These are phyloP conservation scores for Nicotiana undulata DNA, from an alignment of 257 asterid species.

Conservation along the genomic window DNA sequence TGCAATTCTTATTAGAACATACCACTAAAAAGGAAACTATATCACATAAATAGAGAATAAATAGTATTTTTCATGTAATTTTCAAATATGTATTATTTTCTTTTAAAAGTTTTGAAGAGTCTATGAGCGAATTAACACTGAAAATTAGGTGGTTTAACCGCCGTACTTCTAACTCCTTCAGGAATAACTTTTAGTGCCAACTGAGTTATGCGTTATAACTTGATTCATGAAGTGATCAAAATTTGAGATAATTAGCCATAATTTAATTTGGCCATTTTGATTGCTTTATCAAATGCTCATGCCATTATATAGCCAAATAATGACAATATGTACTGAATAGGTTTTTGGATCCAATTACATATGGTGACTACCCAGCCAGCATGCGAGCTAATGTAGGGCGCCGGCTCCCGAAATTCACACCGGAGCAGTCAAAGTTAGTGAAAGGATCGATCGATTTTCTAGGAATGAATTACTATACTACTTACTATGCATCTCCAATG, in stretches of 20 bases:
- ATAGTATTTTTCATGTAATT: not conserved
- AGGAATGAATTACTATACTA: conserved; percentile 21
- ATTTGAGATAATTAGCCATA: not conserved
- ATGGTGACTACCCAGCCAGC: conserved; percentile 23
- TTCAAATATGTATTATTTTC: not conserved
- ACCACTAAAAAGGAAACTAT: no score
- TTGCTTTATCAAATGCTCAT: not conserved
- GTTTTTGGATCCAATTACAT: conserved; percentile 23
- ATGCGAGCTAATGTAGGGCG: conserved; percentile 13
- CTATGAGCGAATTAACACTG: not conserved
- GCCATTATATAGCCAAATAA: not conserved
- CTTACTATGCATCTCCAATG: conserved; percentile 22
- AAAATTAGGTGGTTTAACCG: not conserved
- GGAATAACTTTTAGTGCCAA: not conserved
- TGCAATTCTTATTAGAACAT: no score
- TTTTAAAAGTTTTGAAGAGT: not conserved
- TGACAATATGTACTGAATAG: not conserved
- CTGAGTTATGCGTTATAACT: not conserved
- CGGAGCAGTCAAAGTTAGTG: conserved; percentile 8
- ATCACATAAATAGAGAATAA: no score
- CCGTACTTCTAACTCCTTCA: not conserved
- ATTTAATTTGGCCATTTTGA: not conserved
- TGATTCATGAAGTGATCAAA: not conserved
- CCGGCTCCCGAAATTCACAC: conserved; percentile 19
- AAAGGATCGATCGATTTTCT: conserved; percentile 18